Conservation (phyloP, 2,329 filamentous ascomycete genomes). For the Talaromyces sp. region DNA sequence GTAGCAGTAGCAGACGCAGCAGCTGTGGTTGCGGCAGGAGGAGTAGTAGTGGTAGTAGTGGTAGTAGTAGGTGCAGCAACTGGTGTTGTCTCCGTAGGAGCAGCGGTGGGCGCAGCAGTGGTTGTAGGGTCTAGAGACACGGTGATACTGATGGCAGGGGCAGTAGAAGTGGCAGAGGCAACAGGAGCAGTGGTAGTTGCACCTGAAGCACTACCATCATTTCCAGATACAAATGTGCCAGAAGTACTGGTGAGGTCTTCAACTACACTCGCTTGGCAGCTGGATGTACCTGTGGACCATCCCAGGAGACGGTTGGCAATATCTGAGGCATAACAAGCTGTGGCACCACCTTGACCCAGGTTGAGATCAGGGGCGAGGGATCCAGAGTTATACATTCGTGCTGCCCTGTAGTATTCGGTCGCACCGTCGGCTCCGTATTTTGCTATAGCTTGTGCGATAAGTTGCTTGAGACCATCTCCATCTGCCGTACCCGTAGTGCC, state of each 20-base stretch:
- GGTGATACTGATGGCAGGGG: slow-evolving; percentile 7
- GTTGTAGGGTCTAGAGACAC: neutral
- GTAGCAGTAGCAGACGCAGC: neutral
- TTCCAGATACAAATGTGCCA: neutral
- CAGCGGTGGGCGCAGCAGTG: neutral
- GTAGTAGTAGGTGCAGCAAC: neutral
- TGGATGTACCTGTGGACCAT: slow-evolving; percentile 30
- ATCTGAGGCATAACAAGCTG: slow-evolving; percentile 51
- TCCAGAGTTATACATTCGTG: slow-evolving; percentile 37
- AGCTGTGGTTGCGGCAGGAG: neutral
- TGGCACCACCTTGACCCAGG: slow-evolving; percentile 36
- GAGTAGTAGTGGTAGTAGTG: neutral
- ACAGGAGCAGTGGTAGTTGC: neutral
- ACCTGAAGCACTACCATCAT: neutral
- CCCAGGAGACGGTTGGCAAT: slow-evolving; percentile 49
- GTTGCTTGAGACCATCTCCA: slow-evolving; percentile 27
- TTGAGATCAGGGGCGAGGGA: slow-evolving; percentile 25
- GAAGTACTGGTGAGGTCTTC: neutral
- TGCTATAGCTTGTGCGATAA: slow-evolving; percentile 21
- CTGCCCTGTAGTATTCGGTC: slow-evolving; percentile 23
- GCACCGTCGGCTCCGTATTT: slow-evolving; percentile 16
- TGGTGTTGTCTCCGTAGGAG: neutral
- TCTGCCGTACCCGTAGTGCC: slow-evolving; percentile 26
- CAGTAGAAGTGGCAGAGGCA: neutral
- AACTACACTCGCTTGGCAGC: neutral